Evolutionary conservation across 352 stramenopile species (phyloP), one percentile per base, ranked within the genome.

Genomic region (Globisporangium sylvaticum): DNA sequence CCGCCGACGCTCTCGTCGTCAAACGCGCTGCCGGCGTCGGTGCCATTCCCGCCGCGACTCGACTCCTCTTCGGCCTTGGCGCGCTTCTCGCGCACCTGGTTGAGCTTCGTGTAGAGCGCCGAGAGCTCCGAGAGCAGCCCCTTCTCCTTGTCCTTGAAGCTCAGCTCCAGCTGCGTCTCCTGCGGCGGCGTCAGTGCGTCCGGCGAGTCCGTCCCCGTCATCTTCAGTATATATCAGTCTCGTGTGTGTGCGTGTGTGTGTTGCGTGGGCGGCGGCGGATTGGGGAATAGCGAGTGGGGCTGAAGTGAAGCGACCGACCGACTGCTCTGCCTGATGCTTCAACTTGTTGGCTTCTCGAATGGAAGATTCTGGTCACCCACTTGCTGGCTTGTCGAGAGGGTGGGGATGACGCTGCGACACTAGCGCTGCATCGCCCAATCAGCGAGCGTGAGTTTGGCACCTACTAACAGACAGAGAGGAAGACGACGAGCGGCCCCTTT

Each of bases 1-100:
- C 70, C 64, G 54, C 44, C 42, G 12, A 18, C 53, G 12, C 66
- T 71, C 18, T 78, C 73, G 56, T 76, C 75, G 44, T 79, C 70
- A 14, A 25, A 39, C 2, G 64, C 57, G 25, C 70, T 68, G 27
- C 63, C 70, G 54, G 67, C 67, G 50, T 70, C 73, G 3, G 54
- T 60, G 57, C 72, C 59, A 61, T 64, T 75, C 44, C 58, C 15
- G 44, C 57, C 27, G 59, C 63, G 12, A 29, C 68, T 68, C 25
- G 69, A 73, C 58, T 91, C 81, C 54, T 89, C 75, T 65, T 94
- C 86, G 46, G 75, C 86, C 61, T 88, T 87, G 31, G 77, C 80
- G 55, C 86, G 84, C 70, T 92, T 89, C 64, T 92, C 84, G 27
- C 84, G 86, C 64, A 94, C 86, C 68, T 91, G 81, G 62, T 92